phyloP scores from a whole-genome alignment of 495 filamentous ascomycete species.

The Geoglossum glabrum region DNA sequence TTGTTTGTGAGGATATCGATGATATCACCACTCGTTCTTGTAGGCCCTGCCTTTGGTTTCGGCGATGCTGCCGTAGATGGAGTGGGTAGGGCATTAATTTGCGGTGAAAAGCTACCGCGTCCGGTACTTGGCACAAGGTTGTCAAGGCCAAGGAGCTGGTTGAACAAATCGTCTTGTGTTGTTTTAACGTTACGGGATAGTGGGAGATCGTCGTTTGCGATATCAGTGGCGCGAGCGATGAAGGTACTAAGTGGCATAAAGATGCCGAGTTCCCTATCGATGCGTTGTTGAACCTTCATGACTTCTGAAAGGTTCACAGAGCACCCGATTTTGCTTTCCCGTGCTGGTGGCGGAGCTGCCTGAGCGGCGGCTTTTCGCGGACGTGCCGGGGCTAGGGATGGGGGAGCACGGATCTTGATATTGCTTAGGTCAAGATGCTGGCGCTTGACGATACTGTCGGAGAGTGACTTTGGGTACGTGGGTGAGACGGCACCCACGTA shows the following conservation, averaged over 20 bases:
- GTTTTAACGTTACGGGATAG: constrained; percentile 35
- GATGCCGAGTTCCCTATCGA: constrained; percentile 53
- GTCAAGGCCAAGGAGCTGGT: constrained; percentile 62
- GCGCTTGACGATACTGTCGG: constrained; percentile 48
- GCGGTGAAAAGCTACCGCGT: constrained; percentile 45
- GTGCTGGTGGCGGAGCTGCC: constrained; percentile 19
- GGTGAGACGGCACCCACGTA: constrained; percentile 60
- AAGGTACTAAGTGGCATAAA: constrained; percentile 73
- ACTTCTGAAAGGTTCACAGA: constrained; percentile 62
- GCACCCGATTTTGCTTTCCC: constrained; percentile 37
- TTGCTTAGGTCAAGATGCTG: constrained; percentile 81
- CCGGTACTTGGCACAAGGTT: constrained; percentile 31
- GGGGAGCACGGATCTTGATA: constrained; percentile 58
- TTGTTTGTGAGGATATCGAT: constrained; percentile 45
- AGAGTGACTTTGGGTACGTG: constrained; percentile 47
- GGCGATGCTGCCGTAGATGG: constrained; percentile 13
- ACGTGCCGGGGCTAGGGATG: constrained; percentile 16
- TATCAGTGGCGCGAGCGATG: constrained; percentile 56
- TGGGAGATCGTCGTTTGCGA: constrained; percentile 76
- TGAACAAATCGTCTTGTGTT: constrained; percentile 60
- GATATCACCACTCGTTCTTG: constrained; percentile 35
- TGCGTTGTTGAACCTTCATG: constrained; percentile 54
- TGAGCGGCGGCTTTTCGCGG: constrained; percentile 18
- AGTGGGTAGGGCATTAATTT: constrained; percentile 41
- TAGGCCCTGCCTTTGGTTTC: constrained; percentile 6